phyloP scores from a whole-genome alignment of 768 basidiomycete species.

The Boletus sp. region DNA sequence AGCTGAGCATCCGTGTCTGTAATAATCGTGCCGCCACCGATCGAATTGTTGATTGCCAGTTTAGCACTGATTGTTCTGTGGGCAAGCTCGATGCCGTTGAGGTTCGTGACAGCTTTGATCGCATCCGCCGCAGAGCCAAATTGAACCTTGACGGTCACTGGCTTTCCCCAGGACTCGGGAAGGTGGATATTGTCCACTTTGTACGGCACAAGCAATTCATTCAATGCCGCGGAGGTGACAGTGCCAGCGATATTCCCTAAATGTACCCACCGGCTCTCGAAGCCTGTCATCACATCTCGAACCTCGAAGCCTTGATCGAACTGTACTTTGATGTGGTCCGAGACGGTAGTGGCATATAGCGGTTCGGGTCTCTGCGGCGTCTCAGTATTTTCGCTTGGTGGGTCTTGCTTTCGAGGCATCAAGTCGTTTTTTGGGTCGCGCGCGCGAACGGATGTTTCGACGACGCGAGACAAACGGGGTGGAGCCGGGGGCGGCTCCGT shows the following conservation, averaged over 20 bases:
- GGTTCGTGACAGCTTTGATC: conserved; percentile 44
- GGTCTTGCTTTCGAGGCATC: neutral
- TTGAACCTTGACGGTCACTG: conserved; percentile 39
- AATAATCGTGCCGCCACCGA: conserved; percentile 37
- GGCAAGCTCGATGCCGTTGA: conserved; percentile 46
- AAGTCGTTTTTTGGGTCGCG: neutral
- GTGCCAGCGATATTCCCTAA: conserved; percentile 47
- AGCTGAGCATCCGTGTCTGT: conserved; percentile 56
- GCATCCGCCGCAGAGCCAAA: conserved; percentile 51
- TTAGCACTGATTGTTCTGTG: conserved; percentile 42
- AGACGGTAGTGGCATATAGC: conserved; percentile 34
- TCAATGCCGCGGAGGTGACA: conserved; percentile 35
- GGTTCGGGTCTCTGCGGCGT: conserved; percentile 14
- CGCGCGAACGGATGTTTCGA: neutral
- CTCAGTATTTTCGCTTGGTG: neutral
- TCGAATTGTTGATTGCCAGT: conserved; percentile 41
- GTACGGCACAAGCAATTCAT: conserved; percentile 39
- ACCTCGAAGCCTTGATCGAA: conserved; percentile 63
- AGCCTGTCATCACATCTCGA: conserved; percentile 54
- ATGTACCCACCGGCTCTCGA: conserved; percentile 63
- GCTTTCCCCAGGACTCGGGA: conserved; percentile 23
- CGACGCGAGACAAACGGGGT: neutral
- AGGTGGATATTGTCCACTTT: conserved; percentile 39
- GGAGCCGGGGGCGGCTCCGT: neutral
- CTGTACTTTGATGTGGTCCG: conserved; percentile 54